Evolutionary conservation across 1,139 yeast genomes (phyloP).

Genomic region (Diutina catenulata): DNA sequence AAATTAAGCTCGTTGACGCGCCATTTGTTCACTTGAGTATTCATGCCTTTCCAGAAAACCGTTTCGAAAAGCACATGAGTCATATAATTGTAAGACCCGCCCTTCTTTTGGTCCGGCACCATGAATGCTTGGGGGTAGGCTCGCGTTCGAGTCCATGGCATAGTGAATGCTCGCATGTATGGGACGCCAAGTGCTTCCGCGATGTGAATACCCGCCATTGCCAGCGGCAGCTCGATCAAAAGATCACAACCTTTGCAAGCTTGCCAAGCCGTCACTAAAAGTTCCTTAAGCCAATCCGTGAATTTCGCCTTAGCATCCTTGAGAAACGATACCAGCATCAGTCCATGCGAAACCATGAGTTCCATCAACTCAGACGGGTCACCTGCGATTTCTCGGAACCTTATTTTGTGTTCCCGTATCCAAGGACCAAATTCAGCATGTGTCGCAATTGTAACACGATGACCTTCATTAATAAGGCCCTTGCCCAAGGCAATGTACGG

Average conservation of each 20-base stretch:
- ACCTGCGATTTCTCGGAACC: conserved; percentile 73
- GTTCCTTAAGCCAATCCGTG: conserved; percentile 67
- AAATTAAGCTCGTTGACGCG: conserved; percentile 54
- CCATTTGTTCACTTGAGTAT: conserved; percentile 86
- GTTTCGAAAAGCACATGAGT: conserved; percentile 90
- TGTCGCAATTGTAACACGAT: conserved; percentile 71
- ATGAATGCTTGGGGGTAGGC: conserved; percentile 95
- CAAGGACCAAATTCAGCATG: conserved; percentile 72
- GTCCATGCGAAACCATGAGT: conserved; percentile 83
- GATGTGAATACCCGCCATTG: conserved; percentile 91
- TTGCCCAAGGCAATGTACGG: conserved; percentile 87
- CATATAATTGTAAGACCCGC: conserved; percentile 84
- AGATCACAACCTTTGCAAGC: conserved; percentile 82
- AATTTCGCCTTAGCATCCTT: conserved; percentile 75
- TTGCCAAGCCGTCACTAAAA: conserved; percentile 62
- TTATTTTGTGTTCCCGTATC: conserved; percentile 56
- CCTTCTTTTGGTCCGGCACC: conserved; percentile 86
- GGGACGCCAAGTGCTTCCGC: conserved; percentile 89
- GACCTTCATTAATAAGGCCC: conserved; percentile 72
- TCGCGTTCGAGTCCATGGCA: conserved; percentile 97
- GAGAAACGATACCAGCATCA: conserved; percentile 71
- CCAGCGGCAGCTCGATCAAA: conserved; percentile 85
- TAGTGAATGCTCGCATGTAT: conserved; percentile 87
- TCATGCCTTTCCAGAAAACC: conserved; percentile 86
- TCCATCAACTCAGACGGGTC: conserved; percentile 90